A percentile compares a stretch with the other conserved stretches of the same genome.
phyloP scores from a whole-genome alignment of 352 stramenopile species.

The Blastocystis hominis region DNA sequence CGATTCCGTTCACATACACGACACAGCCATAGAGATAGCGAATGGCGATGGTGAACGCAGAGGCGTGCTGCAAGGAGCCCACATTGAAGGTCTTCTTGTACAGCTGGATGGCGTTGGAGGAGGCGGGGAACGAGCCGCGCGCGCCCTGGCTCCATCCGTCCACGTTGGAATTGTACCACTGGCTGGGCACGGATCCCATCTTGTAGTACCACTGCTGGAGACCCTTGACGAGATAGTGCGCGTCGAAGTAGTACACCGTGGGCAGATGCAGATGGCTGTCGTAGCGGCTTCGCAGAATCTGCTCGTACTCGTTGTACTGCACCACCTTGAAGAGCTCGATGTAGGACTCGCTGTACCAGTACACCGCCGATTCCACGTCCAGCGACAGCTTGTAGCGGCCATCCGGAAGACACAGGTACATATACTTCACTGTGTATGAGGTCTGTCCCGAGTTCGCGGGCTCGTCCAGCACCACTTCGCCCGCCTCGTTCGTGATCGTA shows the following conservation, averaged over 20 bases:
- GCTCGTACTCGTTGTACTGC: neutral
- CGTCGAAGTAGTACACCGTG: neutral
- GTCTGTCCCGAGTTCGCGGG: neutral
- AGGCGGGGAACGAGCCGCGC: neutral
- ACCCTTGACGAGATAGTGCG: neutral
- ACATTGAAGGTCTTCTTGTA: conserved; percentile 53
- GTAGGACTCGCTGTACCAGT: neutral
- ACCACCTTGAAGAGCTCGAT: neutral
- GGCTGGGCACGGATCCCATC: conserved; percentile 1
- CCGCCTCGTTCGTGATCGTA: neutral
- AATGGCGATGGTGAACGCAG: neutral
- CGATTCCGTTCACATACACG: conserved; percentile 8
- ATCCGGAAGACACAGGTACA: neutral
- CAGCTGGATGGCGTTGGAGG: neutral
- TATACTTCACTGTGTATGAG: neutral
- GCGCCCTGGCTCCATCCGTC: neutral
- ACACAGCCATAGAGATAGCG: neutral
- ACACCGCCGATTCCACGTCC: neutral
- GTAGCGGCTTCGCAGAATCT: neutral
- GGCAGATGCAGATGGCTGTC: neutral
- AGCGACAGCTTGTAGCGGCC: neutral
- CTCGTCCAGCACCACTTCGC: neutral
- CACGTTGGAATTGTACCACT: neutral
- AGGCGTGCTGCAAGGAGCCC: neutral
- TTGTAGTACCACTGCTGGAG: conserved; percentile 33